Base-by-base conservation (phyloP, 2,329 filamentous ascomycete genomes). In the Aspergillus phoenicis region DNA sequence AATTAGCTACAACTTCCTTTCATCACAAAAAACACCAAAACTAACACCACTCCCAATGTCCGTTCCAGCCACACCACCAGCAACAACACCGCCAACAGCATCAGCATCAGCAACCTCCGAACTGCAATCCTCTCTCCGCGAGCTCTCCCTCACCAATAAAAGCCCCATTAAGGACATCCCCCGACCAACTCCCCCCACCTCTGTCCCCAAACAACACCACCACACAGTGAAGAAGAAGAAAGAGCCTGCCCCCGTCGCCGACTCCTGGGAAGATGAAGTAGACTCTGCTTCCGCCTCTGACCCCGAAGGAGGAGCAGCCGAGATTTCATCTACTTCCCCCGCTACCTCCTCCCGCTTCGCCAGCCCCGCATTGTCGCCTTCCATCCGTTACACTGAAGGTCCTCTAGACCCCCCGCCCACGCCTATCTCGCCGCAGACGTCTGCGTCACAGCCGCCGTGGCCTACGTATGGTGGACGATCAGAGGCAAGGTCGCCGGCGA, bases 221-320 rank as follows among this genome's bases (percentile, higher is more conserved):
- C 13, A 49, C 61, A 30, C 24, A 61, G 41, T 57, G 30, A 66
- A 64, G 59, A 71, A 71, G 22, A 62, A 62, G 30, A 71, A 77
- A 59, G 78, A 78, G 43, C 58, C 66, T 17, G 62, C 77, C 17
- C 79, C 89, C 17, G 85, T 89, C 20, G 85, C 83, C 57, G 90
- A 93, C 65, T 91, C 88, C 47, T 93, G 90, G 90, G 90, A 93
- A 77, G 89, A 95, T 69, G 90, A 90, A 59, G 82, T 84, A 33
- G 76, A 82, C 36, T 82, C 78, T 11, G 80, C 81, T n/a, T 61
- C 66, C 4, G 70, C 52, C 54, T 38, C 28, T 24, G 60, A 60
- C 17, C 24, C 51, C 24, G 54, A 57, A 48, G 59, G 53, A 36
- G 38, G 52, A 43, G 52, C n/a, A 39, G 22, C 30, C 2, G 49